These are phyloP conservation scores for Nakaseomyces sp. DNA, from an alignment of 1,139 yeast genomes.

Conservation along the genomic window DNA sequence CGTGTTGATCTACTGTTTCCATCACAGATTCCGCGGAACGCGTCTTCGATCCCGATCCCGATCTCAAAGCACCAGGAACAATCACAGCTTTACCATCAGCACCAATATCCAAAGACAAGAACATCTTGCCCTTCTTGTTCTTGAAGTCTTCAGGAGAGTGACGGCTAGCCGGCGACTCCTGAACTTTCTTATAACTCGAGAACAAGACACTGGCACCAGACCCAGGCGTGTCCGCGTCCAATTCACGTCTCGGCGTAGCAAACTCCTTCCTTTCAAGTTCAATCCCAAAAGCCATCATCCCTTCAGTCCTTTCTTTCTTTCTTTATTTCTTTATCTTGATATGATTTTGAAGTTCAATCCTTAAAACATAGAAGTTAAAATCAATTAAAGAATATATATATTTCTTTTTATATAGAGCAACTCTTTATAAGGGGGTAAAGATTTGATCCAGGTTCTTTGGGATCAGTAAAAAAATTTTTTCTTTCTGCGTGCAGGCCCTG, in stretches of 20 bases:
- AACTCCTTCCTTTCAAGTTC: constrained; percentile 2
- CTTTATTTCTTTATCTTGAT: too few relatives aligned
- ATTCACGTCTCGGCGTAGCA: constrained; percentile 1
- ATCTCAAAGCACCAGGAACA: constrained; percentile 7
- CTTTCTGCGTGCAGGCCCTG: too few relatives aligned
- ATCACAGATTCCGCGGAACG: neutral
- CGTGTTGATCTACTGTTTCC: neutral
- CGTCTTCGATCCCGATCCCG: neutral
- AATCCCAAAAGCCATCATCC: constrained; percentile 1
- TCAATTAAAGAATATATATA: too few relatives aligned
- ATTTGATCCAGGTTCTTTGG: too few relatives aligned
- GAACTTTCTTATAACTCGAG: neutral
- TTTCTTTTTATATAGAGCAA: too few relatives aligned
- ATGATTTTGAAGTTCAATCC: too few relatives aligned
- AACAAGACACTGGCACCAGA: neutral
- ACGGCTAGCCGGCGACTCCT: constrained; percentile 4
- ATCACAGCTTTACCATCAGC: constrained; percentile 23
- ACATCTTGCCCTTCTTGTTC: constrained; percentile 8
- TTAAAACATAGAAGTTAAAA: too few relatives aligned
- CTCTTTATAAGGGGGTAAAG: too few relatives aligned
- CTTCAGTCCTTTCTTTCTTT: too few relatives aligned
- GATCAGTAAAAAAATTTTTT: too few relatives aligned
- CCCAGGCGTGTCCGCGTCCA: constrained; percentile 1
- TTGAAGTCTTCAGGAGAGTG: neutral
- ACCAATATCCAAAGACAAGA: constrained; percentile 20